These are phyloP conservation scores for Arctium minus DNA, from an alignment of 129 eudicot genomes.

Conservation along the genomic window DNA sequence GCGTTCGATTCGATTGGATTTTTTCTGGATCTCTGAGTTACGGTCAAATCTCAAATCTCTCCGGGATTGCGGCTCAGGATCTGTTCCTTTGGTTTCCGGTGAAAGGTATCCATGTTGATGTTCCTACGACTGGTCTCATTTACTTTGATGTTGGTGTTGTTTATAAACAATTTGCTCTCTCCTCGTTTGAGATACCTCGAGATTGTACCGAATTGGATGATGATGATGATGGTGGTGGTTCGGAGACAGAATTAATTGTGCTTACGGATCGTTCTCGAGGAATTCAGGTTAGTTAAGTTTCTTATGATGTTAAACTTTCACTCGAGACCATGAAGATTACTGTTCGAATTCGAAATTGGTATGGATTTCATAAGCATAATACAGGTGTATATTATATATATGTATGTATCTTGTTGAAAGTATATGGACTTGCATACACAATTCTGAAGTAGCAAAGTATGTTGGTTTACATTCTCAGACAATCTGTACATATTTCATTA, in stretches of 20 bases:
- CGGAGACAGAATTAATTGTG: not conserved
- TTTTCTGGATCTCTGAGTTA: slow-evolving; percentile 47
- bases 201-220: slow-evolving; percentile 44
- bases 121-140: slow-evolving; percentile 77
- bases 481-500: not conserved
- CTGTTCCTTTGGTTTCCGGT: slow-evolving; percentile 89
- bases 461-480: not conserved
- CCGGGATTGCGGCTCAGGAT: slow-evolving; percentile 80
- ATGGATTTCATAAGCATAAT: not conserved
- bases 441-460: not conserved
- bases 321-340: not conserved
- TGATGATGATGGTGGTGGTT: slow-evolving; percentile 6
- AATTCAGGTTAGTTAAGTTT: slow-evolving; percentile 10
- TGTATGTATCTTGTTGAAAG: not conserved
- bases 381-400: not conserved
- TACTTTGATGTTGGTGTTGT: slow-evolving; percentile 89
- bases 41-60: slow-evolving; percentile 49
- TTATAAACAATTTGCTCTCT: slow-evolving; percentile 61
- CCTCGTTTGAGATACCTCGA: slow-evolving; percentile 64
- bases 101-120: slow-evolving; percentile 64
- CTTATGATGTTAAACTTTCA: not conserved
- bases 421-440: not conserved
- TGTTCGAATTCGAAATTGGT: not conserved
- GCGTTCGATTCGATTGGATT: slow-evolving; percentile 52
- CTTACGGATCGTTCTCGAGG: slow-evolving; percentile 18